phyloP scores from a whole-genome alignment of 2,329 filamentous ascomycete genomes.

The Arthrocladium fulminans region DNA sequence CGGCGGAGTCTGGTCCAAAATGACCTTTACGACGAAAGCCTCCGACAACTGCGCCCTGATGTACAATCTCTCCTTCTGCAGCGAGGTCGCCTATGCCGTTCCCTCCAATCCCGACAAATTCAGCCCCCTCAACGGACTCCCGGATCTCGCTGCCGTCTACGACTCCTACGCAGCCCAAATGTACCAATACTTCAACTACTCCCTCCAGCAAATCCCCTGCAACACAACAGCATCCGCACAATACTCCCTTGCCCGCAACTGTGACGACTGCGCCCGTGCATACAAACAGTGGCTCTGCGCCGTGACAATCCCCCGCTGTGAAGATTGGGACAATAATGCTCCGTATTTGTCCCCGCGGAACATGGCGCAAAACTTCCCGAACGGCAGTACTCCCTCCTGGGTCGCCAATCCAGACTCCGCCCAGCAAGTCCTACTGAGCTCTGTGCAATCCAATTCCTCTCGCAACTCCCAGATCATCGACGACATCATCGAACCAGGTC shows the following conservation, averaged over 20 bases:
- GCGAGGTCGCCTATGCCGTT: slow-evolving; percentile 81
- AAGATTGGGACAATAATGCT: slow-evolving; percentile 59
- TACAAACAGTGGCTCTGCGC: slow-evolving; percentile 96
- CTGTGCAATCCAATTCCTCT: slow-evolving; percentile 46
- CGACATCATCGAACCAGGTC: slow-evolving; percentile 61
- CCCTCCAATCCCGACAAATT: slow-evolving; percentile 60
- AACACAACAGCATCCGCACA: slow-evolving; percentile 62
- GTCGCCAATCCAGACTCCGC: neutral
- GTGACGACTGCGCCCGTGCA: slow-evolving; percentile 63
- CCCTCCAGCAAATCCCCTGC: slow-evolving; percentile 76
- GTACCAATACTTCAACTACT: slow-evolving; percentile 72
- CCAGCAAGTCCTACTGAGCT: slow-evolving; percentile 14
- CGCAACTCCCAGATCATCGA: slow-evolving; percentile 65
- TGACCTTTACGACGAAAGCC: slow-evolving; percentile 67
- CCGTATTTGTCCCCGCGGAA: slow-evolving; percentile 60
- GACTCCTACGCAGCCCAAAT: slow-evolving; percentile 62
- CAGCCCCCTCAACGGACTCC: slow-evolving; percentile 46
- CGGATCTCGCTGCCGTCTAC: slow-evolving; percentile 61
- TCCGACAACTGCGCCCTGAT: slow-evolving; percentile 78
- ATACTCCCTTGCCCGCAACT: slow-evolving; percentile 73
- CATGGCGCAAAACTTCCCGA: slow-evolving; percentile 59
- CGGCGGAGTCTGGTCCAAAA: slow-evolving; percentile 62
- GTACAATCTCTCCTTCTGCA: slow-evolving; percentile 80
- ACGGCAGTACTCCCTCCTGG: slow-evolving; percentile 47
- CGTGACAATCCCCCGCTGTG: slow-evolving; percentile 84